These are phyloP conservation scores for Ceratorhiza oryzae-sativae DNA, from an alignment of 1,284 basidiomycete species.

Conservation along the genomic window DNA sequence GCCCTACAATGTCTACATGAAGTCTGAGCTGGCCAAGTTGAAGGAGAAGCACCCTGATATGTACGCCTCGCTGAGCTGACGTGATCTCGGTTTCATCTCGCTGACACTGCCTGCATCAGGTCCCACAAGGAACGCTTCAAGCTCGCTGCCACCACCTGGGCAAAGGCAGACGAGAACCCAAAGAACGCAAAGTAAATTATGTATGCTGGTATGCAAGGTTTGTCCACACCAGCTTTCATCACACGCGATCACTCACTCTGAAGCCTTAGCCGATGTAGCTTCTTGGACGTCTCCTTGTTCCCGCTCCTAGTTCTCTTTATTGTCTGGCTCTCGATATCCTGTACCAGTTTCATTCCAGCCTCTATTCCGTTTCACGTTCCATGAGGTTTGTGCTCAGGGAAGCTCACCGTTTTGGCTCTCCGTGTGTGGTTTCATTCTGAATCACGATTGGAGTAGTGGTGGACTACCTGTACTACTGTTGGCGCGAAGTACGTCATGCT, in stretches of 20 bases:
- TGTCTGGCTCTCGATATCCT: neutral
- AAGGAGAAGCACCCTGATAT: constrained; percentile 44
- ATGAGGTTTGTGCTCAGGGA: neutral
- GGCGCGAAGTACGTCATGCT: constrained; percentile 6
- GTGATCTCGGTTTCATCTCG: neutral
- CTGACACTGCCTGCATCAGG: constrained; percentile 24
- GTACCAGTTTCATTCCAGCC: constrained; percentile 4
- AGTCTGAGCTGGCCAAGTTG: constrained; percentile 43
- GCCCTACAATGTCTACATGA: constrained; percentile 44
- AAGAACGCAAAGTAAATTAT: constrained; percentile 41
- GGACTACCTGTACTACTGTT: constrained; percentile 7
- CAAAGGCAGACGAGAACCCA: constrained; percentile 42
- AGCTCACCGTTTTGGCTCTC: neutral
- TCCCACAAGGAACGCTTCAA: constrained; percentile 42
- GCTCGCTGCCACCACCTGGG: constrained; percentile 43
- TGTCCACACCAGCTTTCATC: neutral
- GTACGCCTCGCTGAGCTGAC: neutral
- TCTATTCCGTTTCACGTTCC: neutral
- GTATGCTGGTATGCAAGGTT: neutral
- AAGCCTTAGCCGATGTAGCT: neutral
- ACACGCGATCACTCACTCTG: neutral
- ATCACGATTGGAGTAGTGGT: neutral
- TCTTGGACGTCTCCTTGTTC: constrained; percentile 15
- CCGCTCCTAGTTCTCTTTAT: constrained; percentile 7
- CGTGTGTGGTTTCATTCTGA: neutral